These are phyloP conservation scores for Petunia axillaris DNA, from an alignment of 257 asterid genomes.

Conservation along the genomic window DNA sequence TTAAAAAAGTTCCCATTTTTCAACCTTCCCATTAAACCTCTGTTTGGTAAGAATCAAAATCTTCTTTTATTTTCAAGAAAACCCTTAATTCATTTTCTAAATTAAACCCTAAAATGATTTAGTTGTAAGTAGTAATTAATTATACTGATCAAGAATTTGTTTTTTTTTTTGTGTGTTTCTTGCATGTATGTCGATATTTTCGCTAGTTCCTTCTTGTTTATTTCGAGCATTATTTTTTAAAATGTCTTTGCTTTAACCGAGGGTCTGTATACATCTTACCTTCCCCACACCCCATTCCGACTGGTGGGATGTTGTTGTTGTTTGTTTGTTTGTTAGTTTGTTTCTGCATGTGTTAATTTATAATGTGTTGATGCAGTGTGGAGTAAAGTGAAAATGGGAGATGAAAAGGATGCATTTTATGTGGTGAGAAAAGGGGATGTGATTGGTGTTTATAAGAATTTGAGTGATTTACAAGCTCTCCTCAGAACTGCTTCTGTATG, in stretches of 20 bases:
- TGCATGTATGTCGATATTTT: no score
- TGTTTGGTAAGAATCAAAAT: neutral
- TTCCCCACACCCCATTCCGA: no score
- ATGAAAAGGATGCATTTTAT: constrained; percentile 84
- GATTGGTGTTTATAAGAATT: constrained; percentile 83
- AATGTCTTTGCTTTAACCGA: no score
- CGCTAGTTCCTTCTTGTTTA: no score
- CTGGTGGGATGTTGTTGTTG: no score
- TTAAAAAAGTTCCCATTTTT: neutral
- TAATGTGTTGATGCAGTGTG: neutral
- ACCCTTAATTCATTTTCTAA: neutral
- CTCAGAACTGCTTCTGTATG: constrained; percentile 69
- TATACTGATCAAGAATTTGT: no score
- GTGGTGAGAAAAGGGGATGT: constrained; percentile 78
- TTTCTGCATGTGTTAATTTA: neutral
- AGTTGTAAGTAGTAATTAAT: no score
- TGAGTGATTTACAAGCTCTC: constrained; percentile 79
- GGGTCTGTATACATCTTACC: no score
- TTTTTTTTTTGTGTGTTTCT: no score
- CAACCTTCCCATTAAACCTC: constrained; percentile 2
- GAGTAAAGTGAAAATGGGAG: constrained; percentile 56
- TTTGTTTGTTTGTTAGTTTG: no score
- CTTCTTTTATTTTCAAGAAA: neutral
- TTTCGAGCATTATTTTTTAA: no score
- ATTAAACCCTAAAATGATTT: neutral